Conservation (phyloP, 768 basidiomycete species). For the Lactarius akahatsu region DNA sequence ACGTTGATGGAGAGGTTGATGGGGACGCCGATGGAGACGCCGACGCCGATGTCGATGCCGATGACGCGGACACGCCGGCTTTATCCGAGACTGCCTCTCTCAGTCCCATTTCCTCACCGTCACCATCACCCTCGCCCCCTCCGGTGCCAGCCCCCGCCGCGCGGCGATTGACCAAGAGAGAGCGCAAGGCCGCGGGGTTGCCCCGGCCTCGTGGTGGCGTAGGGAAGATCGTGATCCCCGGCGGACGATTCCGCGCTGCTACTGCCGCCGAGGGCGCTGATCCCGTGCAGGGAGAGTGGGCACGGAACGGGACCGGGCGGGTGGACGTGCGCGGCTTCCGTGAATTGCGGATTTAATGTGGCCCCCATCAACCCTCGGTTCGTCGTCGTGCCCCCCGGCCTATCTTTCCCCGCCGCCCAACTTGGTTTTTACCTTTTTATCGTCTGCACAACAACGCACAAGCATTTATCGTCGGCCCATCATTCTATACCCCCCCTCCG, state of each 20-base stretch:
- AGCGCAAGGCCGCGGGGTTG: slow-evolving; percentile 67
- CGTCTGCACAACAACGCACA: not conserved
- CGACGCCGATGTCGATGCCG: slow-evolving; percentile 31
- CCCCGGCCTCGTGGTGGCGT: slow-evolving; percentile 53
- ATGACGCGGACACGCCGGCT: slow-evolving; percentile 40
- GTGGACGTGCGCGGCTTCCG: slow-evolving; percentile 76
- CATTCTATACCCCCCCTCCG: slow-evolving; percentile 6
- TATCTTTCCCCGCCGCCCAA: slow-evolving; percentile 1
- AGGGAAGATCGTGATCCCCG: slow-evolving; percentile 64
- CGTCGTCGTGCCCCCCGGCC: too few relatives aligned
- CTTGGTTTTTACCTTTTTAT: slow-evolving; percentile 7
- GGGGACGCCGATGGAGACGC: too few relatives aligned
- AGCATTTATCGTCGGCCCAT: slow-evolving; percentile 10
- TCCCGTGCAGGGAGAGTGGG: slow-evolving; percentile 52
- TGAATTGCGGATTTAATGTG: slow-evolving; percentile 64
- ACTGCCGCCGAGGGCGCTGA: slow-evolving; percentile 32
- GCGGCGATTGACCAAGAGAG: slow-evolving; percentile 55
- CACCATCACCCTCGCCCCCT: slow-evolving; percentile 32
- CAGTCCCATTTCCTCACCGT: slow-evolving; percentile 36
- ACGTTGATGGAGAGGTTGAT: slow-evolving; percentile 35
- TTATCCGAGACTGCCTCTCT: slow-evolving; percentile 42
- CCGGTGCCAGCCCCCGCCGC: slow-evolving; percentile 36
- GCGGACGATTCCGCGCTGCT: slow-evolving; percentile 49
- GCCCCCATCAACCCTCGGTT: too few relatives aligned
- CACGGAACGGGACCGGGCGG: slow-evolving; percentile 65